These are phyloP conservation scores for Porcisia deanei DNA, from an alignment of 208 protist species.

Conservation along the genomic window DNA sequence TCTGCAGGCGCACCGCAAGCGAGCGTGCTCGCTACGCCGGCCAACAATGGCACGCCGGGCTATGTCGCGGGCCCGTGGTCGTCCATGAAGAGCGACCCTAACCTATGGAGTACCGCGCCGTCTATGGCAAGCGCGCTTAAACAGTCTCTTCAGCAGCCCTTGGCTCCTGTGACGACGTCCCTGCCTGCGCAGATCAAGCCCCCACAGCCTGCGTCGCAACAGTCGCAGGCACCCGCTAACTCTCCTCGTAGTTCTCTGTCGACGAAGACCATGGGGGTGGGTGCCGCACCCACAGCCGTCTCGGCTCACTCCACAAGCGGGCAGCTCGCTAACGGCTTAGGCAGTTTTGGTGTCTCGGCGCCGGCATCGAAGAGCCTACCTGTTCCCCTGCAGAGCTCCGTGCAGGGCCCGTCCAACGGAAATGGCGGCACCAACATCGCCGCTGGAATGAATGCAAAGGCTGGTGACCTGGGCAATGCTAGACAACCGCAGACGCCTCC, in stretches of 20 bases:
- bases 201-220: not conserved
- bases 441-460: constrained; percentile 17
- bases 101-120: constrained; percentile 32
- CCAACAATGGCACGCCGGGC: constrained; percentile 23
- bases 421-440: constrained; percentile 5
- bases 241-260: not conserved
- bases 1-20: constrained; percentile 4
- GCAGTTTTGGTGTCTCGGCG: not conserved
- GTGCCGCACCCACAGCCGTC: not conserved
- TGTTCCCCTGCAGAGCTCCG: not conserved
- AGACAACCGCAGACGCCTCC: not conserved
- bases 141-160: constrained; percentile 33
- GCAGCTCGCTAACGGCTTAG: not conserved
- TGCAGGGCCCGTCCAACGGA: constrained; percentile 3
- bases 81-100: constrained; percentile 34
- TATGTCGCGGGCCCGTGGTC: constrained; percentile 24
- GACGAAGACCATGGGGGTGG: not conserved
- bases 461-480: constrained; percentile 1
- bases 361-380: not conserved
- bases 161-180: not conserved
- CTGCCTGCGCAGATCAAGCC: constrained; percentile 3
- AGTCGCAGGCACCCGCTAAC: constrained; percentile 2
- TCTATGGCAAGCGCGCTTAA: constrained; percentile 32
- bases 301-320: not conserved
- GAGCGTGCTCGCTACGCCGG: constrained; percentile 20